Base-by-base conservation (phyloP, 176 grass and related monocot genomes). In the Bolboschoenus planiculmis region DNA sequence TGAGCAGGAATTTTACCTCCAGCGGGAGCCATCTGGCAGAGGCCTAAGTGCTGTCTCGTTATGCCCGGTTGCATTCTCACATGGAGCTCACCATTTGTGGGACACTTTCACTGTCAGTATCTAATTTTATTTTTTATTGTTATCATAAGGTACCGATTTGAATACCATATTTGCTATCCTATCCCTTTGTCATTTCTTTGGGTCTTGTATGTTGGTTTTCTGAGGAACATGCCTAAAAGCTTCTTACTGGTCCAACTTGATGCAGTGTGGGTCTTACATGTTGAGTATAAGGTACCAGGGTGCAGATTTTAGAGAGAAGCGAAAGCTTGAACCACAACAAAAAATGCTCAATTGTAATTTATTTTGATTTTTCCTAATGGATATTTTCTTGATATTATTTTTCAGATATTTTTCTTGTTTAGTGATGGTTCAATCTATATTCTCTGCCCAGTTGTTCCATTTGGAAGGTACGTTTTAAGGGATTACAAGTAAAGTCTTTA, bases 391-490 rank as follows among this genome's bases (percentile, higher is more conserved):
- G 54, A 10, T 88, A 31, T 54, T 79, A 51, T 76, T 77, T 73
- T 93, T 83, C 88, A 97, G 90, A 81, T 98, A 68, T 98, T 95
- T 82, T 82, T 95, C 85, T 88, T 98, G 81, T 98, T 91, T 73
- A 93, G 92, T 37, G 89, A 98, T 88, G 90, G 96, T 81, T 95
- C 96, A 78, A 78, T 98, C 55, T 98, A 91, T 85, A 78, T 90
- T 66, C 89, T 98, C 40, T 98, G 96, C 53, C 96, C 96, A 14
- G 21, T 98, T 90, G 96, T 98, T 90, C 96, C 96, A 78, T 98
- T 95, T 91, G 90, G 96, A 95, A 93, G 95, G 92, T 97, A 88
- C 21, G 4, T 47, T 66, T 87, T 37, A 59, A 56, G 90, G 64
- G 64, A 29, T 78, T 5, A 48, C 64, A 82, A 88, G 11, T 54